phyloP scores from a whole-genome alignment of 805 yeast genomes.

The Nakazawaea peltata region DNA sequence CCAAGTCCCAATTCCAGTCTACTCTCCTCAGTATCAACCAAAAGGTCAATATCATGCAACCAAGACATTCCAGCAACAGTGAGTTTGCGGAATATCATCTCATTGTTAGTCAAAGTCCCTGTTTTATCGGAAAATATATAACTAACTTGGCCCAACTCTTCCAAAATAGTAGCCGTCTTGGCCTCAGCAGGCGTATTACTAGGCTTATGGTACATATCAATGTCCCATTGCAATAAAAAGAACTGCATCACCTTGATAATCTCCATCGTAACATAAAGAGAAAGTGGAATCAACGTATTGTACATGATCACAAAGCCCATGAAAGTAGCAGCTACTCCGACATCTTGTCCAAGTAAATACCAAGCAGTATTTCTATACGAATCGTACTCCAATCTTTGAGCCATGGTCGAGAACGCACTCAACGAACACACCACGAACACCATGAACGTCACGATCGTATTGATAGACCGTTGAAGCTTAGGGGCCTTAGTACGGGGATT shows the following conservation, averaged over 20 bases:
- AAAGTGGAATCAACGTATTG: slow-evolving; percentile 90
- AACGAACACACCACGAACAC: slow-evolving; percentile 69
- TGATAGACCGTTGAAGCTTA: slow-evolving; percentile 75
- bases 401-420: slow-evolving; percentile 78
- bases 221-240: slow-evolving; percentile 74
- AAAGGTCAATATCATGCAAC: slow-evolving; percentile 66
- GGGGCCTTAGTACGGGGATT: slow-evolving; percentile 93
- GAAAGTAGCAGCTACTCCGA: slow-evolving; percentile 78
- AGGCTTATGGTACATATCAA: slow-evolving; percentile 86
- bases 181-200: slow-evolving; percentile 91
- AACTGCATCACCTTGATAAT: slow-evolving; percentile 86
- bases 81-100: slow-evolving; percentile 86
- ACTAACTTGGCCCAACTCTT: slow-evolving; percentile 94
- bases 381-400: slow-evolving; percentile 48
- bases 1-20: slow-evolving; percentile 10
- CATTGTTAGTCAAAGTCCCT: slow-evolving; percentile 92
- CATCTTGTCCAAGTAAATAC: slow-evolving; percentile 70
- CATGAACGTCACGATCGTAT: slow-evolving; percentile 80
- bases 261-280: slow-evolving; percentile 94
- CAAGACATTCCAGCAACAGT: slow-evolving; percentile 85
- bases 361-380: slow-evolving; percentile 42
- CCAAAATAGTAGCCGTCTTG: slow-evolving; percentile 89
- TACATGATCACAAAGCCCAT: slow-evolving; percentile 98
- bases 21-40: slow-evolving; percentile 16
- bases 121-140: slow-evolving; percentile 95